Conservation (phyloP, 2,329 filamentous ascomycete genomes). For the Akanthomyces muscarius region DNA sequence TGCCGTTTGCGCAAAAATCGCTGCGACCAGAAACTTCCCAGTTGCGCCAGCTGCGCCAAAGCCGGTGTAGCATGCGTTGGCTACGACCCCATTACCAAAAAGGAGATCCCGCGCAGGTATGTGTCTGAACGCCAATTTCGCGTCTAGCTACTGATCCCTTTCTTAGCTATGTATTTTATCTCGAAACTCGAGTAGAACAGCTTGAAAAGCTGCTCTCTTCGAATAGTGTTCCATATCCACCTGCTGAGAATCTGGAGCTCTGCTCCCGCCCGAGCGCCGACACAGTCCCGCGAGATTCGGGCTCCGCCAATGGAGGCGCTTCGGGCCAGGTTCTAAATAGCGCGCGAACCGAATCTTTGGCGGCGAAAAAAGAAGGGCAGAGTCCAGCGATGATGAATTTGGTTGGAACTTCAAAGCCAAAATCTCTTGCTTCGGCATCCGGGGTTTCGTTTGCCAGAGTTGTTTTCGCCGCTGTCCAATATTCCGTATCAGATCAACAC, state of each 20-base stretch:
- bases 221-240: constrained; percentile 67
- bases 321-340: constrained; percentile 22
- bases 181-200: constrained; percentile 80
- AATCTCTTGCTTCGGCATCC: constrained; percentile 78
- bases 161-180: constrained; percentile 83
- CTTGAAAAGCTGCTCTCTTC: constrained; percentile 71
- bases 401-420: constrained; percentile 71
- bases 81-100: constrained; percentile 94
- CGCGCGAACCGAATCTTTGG: constrained; percentile 28
- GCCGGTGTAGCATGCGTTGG: constrained; percentile 88
- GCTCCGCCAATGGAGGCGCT: constrained; percentile 31
- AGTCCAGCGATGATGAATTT: constrained; percentile 63
- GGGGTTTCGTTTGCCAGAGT: constrained; percentile 93
- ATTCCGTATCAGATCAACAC: constrained; percentile 59
- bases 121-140: constrained; percentile 34
- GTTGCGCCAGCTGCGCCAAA: constrained; percentile 89
- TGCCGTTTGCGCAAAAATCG: constrained; percentile 90
- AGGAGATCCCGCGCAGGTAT: constrained; percentile 88
- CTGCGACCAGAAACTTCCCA: constrained; percentile 88
- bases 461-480: constrained; percentile 88
- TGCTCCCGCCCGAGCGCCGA: constrained; percentile 48
- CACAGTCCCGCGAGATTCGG: constrained; percentile 9
- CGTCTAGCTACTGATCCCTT: background rate
- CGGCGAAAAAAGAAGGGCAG: constrained; percentile 31
- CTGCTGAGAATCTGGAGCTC: constrained; percentile 65